Evolutionary conservation across 2,329 filamentous ascomycete species (phyloP).

Genomic region (Colletotrichum abscissum): DNA sequence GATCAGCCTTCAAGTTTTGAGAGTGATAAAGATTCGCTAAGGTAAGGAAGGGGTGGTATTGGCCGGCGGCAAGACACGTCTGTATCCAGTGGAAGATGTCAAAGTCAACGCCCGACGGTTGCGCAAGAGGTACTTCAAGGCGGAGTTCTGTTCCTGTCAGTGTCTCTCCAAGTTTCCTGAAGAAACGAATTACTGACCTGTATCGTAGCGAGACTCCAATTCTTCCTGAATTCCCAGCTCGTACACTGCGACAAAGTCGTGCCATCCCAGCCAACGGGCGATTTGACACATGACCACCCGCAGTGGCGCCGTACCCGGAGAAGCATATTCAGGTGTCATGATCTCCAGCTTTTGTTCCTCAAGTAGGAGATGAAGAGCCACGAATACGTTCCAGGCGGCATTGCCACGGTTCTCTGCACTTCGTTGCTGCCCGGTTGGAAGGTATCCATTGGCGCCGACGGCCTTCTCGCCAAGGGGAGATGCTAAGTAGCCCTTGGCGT

Average conservation of each 20-base stretch:
- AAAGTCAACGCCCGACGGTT: constrained; percentile 46
- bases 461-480: constrained; percentile 68
- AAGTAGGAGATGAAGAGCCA: constrained; percentile 85
- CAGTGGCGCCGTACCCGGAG: constrained; percentile 62
- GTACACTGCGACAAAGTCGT: constrained; percentile 59
- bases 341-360: constrained; percentile 90
- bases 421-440: constrained; percentile 69
- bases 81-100: constrained; percentile 66
- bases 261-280: constrained; percentile 83
- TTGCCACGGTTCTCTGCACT: constrained; percentile 68
- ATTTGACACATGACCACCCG: constrained; percentile 85
- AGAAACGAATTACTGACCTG: constrained; percentile 46
- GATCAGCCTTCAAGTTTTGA: constrained; percentile 47
- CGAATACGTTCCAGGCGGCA: constrained; percentile 73
- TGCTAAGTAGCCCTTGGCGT: constrained; percentile 74
- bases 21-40: constrained; percentile 58
- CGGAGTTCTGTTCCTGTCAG: constrained; percentile 43
- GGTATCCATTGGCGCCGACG: constrained; percentile 66
- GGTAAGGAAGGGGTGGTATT: constrained; percentile 52
- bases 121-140: constrained; percentile 40
- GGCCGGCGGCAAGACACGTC: constrained; percentile 53
- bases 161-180: constrained; percentile 22
- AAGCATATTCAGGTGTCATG: constrained; percentile 56
- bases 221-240: constrained; percentile 65
- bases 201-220: constrained; percentile 50